Evolutionary conservation across 352 stramenopile species (phyloP).

Genomic region (Pythium chondricola): DNA sequence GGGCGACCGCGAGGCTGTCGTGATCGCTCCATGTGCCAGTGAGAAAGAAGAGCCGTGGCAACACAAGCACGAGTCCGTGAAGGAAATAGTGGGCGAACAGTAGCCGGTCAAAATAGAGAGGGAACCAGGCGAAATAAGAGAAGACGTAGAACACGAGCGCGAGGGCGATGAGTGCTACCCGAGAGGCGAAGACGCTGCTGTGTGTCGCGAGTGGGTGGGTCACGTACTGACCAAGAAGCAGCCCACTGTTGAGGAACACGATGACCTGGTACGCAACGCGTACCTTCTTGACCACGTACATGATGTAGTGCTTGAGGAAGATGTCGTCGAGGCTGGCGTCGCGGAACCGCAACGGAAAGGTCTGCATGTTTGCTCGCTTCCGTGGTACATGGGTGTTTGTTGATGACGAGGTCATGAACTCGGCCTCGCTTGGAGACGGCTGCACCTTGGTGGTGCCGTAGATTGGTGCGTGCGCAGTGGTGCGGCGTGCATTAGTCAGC

Average conservation of each 20-base stretch:
- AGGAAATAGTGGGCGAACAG: conserved; percentile 48
- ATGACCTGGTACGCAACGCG: conserved; percentile 42
- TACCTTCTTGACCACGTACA: conserved; percentile 69
- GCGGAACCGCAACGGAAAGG: conserved; percentile 52
- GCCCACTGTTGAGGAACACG: conserved; percentile 31
- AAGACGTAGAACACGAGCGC: conserved; percentile 34
- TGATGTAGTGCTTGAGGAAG: conserved; percentile 69
- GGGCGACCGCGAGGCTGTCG: conserved; percentile 13
- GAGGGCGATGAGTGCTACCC: conserved; percentile 29
- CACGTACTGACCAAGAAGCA: conserved; percentile 46
- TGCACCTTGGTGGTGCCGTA: conserved; percentile 34
- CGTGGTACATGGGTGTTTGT: neutral
- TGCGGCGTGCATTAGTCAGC: conserved; percentile 16
- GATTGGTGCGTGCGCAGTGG: conserved; percentile 16
- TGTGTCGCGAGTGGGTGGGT: conserved; percentile 22
- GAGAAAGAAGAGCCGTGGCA: conserved; percentile 46
- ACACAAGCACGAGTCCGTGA: conserved; percentile 35
- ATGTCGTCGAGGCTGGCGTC: conserved; percentile 55
- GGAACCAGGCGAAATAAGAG: conserved; percentile 40
- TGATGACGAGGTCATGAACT: neutral
- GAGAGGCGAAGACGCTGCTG: conserved; percentile 35
- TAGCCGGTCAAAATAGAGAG: conserved; percentile 38
- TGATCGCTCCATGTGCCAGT: conserved; percentile 19
- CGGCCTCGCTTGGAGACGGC: conserved; percentile 16
- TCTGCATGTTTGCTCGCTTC: conserved; percentile 40